phyloP scores from a whole-genome alignment of 768 basidiomycete genomes.

The Macrolepiota dolichaula region DNA sequence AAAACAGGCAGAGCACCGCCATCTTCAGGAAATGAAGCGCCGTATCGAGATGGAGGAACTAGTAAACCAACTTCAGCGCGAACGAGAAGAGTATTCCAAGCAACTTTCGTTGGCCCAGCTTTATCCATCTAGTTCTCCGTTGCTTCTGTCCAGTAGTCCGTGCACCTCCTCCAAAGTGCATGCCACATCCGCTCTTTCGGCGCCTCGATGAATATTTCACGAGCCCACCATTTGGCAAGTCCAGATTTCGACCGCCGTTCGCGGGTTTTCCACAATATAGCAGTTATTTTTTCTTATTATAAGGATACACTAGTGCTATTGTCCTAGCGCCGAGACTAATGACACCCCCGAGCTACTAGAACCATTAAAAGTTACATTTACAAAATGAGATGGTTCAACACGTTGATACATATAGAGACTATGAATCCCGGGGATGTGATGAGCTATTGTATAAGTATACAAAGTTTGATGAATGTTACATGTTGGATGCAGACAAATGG shows the following conservation, averaged over 20 bases:
- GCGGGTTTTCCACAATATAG: not conserved
- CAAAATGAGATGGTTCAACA: not conserved
- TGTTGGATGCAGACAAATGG: not conserved
- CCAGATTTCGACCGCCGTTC: not conserved
- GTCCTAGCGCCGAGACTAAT: not conserved
- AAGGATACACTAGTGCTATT: not conserved
- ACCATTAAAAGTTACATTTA: not conserved
- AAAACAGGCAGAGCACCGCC: conserved; percentile 4
- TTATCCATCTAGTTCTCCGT: conserved; percentile 4
- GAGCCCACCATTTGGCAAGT: not conserved
- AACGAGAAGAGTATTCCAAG: conserved; percentile 3
- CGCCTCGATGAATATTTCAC: not conserved
- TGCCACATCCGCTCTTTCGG: not conserved
- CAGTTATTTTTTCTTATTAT: not conserved
- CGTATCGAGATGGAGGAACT: conserved; percentile 11
- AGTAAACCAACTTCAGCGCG: conserved; percentile 8
- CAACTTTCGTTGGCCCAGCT: not conserved
- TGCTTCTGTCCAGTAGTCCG: conserved; percentile 10
- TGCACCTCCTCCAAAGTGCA: not conserved
- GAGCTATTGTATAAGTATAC: conserved; percentile 11
- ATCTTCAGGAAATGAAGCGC: conserved; percentile 7
- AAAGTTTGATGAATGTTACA: conserved; percentile 1
- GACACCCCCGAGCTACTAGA: not conserved
- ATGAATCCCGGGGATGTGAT: conserved; percentile 6
- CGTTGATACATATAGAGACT: not conserved